Evolutionary conservation across 2,329 filamentous ascomycete species (phyloP), one percentile per base, ranked within the genome.

Genomic region (Penicillium sclerotigenum): DNA sequence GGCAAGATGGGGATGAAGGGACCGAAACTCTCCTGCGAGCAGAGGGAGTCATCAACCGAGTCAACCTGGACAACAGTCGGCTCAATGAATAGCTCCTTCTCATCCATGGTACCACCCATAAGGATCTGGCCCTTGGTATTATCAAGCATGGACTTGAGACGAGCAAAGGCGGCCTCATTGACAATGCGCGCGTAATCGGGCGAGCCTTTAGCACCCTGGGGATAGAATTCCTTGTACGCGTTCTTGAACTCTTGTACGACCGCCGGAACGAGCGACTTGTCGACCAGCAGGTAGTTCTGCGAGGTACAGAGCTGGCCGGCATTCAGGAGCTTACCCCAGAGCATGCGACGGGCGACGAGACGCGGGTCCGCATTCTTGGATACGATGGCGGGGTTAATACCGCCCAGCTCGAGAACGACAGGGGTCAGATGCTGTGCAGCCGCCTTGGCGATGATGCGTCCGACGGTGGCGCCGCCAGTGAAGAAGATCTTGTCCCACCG

Each of bases 401-500:
- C 94, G 57, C 94, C 94, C 45, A 99, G 84, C 79, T 99, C 94
- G 46, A 97, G 85, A 10, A 87, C 84, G 22, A 96, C 87, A 0
- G 94, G 94, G 0, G 94, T 97, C 59, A 96, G 81, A 36, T 90
- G 87, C 70, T 91, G 85, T 58, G 94, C 93, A 0, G 93, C 94
- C 73, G 95, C 96, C 73, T 92, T 87, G 46, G 90, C 84, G 51
- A 97, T 87, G 68, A 97, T 92, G 70, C 87, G 91, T 68, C 90
- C 94, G 18, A 97, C 91, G 28, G 72, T 78, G 50, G 83, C 82
- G 67, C 86, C 87, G 52, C 94, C 94, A 1, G 94, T 99, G 79
- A 96, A 99, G 80, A 94, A 92, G 68, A 99, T 95, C 83, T 97
- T 97, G 78, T 95, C 92, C 88, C 92, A 99, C 74, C 93, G 93